A percentile compares a stretch with the other conserved stretches of the same genome.
Evolutionary conservation across 805 yeast genomes (phyloP).

Genomic region (Candida oleophila): DNA sequence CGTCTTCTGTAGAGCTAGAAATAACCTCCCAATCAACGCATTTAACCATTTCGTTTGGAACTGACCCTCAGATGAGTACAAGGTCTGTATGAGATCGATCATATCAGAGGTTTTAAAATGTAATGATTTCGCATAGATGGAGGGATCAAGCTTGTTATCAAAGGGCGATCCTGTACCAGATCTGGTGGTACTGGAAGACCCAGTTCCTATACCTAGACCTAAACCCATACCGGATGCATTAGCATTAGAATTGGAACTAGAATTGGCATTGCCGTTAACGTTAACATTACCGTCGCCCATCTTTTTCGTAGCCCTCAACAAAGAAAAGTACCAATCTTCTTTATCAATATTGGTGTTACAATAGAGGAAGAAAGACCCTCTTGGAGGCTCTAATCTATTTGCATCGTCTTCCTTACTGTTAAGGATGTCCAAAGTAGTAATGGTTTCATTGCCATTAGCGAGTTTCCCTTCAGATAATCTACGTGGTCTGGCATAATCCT

Average conservation of each 20-base stretch:
- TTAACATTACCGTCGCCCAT: slow-evolving; percentile 8
- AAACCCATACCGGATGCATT: slow-evolving; percentile 7
- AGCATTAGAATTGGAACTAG: no score
- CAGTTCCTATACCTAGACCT: not conserved
- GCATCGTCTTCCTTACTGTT: slow-evolving; percentile 11
- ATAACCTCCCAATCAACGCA: slow-evolving; percentile 80
- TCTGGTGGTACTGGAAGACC: slow-evolving; percentile 3
- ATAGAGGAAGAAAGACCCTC: slow-evolving; percentile 58
- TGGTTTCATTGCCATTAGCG: slow-evolving; percentile 6
- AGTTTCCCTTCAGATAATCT: slow-evolving; percentile 18
- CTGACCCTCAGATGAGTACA: slow-evolving; percentile 83
- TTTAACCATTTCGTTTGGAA: slow-evolving; percentile 87
- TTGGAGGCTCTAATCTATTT: slow-evolving; percentile 27
- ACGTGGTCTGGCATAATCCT: slow-evolving; percentile 30
- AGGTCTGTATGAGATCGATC: slow-evolving; percentile 68
- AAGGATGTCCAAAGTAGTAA: slow-evolving; percentile 26
- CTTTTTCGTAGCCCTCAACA: slow-evolving; percentile 71
- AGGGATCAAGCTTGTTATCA: slow-evolving; percentile 38
- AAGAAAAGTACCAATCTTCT: slow-evolving; percentile 90
- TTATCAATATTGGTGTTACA: slow-evolving; percentile 77
- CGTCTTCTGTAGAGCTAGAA: slow-evolving; percentile 74
- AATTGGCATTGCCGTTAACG: slow-evolving; percentile 8
- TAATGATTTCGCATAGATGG: slow-evolving; percentile 65
- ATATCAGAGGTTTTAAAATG: slow-evolving; percentile 71
- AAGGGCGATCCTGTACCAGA: not conserved